These are phyloP conservation scores for Atalantia buxifolia DNA, from an alignment of 345 rosid species.

Conservation along the genomic window DNA sequence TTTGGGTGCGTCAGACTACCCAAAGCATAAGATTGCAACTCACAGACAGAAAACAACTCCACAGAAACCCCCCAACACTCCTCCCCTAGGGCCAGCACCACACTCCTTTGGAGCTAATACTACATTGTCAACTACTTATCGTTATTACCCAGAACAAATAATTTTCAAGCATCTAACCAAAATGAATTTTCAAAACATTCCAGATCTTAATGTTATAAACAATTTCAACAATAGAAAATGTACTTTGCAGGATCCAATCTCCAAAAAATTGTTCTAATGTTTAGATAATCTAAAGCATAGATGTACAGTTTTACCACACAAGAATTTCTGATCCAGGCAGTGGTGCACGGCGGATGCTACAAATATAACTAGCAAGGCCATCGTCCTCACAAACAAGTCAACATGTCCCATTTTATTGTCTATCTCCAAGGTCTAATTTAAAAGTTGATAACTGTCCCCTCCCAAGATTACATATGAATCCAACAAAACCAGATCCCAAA, in stretches of 20 bases:
- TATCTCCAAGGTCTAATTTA: too few species aligned
- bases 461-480: background rate
- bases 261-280: background rate
- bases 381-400: background rate
- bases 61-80: background rate
- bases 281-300: background rate
- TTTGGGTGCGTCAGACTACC: background rate
- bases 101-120: background rate
- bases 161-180: background rate
- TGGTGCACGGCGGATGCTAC: background rate
- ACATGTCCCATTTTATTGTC: background rate
- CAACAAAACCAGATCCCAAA: background rate
- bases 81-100: background rate
- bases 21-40: background rate
- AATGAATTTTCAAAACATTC: background rate
- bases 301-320: background rate
- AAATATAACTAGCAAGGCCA: background rate
- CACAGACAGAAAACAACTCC: background rate
- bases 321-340: background rate
- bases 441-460: background rate
- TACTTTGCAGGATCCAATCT: background rate
- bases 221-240: background rate
- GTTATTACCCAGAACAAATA: background rate
- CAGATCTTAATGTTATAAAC: background rate
- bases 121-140: background rate